A percentile compares a stretch with the other conserved stretches of the same genome.
These are phyloP conservation scores for Omphalotus olearius DNA, from an alignment of 1,284 basidiomycete species.

Conservation along the genomic window DNA sequence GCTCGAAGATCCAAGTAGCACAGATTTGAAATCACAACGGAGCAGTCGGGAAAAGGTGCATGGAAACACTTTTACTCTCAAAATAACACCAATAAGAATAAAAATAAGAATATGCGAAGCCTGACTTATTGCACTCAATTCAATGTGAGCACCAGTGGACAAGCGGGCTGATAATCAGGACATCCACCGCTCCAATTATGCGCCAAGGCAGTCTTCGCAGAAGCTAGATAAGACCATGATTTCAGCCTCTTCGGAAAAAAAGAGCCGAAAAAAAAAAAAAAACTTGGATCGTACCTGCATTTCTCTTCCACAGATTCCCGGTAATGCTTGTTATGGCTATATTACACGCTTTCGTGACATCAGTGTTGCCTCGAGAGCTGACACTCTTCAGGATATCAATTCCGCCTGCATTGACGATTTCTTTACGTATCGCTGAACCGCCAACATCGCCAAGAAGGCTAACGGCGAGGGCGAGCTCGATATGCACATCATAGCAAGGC, in stretches of 20 bases:
- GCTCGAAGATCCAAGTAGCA: too few species aligned
- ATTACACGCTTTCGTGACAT: neutral
- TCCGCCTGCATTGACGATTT: slow-evolving; percentile 24
- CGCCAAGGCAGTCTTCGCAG: slow-evolving; percentile 11
- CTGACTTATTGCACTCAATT: too few species aligned
- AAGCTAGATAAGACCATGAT: too few species aligned
- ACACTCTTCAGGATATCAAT: slow-evolving; percentile 23
- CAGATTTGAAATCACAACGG: too few species aligned
- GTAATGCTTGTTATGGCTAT: neutral
- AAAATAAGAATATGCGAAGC: too few species aligned
- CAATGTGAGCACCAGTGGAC: too few species aligned
- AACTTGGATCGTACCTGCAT: neutral
- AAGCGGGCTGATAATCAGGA: slow-evolving; percentile 13
- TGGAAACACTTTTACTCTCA: too few species aligned
- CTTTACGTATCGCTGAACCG: slow-evolving; percentile 22
- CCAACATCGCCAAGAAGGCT: slow-evolving; percentile 25
- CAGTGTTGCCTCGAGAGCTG: neutral
- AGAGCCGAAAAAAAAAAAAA: neutral
- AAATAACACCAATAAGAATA: too few species aligned
- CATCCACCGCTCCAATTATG: slow-evolving; percentile 16
- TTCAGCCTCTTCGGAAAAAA: too few species aligned
- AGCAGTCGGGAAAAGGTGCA: too few species aligned
- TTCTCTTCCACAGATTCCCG: neutral
- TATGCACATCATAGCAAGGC: slow-evolving; percentile 20
- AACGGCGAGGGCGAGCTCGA: slow-evolving; percentile 23